Evolutionary conservation across 306 rosid species (phyloP), one percentile per base, ranked within the genome.

Genomic region (Sesbania bispinosa): DNA sequence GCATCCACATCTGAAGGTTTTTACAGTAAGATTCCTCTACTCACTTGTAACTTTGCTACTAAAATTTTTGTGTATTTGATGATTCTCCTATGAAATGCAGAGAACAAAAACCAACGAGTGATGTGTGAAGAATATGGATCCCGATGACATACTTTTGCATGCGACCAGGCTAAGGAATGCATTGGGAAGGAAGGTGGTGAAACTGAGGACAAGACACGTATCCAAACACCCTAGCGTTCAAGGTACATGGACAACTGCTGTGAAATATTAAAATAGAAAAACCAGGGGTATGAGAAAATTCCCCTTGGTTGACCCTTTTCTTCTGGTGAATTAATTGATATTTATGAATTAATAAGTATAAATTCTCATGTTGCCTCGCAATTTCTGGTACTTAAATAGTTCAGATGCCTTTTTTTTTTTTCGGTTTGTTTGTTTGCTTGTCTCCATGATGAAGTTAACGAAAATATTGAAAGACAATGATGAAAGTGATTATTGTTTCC

Each of bases 171-270:
- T 93, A 63, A 87, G 98, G 85, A 90, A 94, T 69, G 77, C 94
- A 19, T 39, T 94, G 71, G 98, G 98, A 63, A 83, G 98, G 80
- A 94, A 94, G 85, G 98, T 94, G 18, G 57, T 94, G 69, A 94
- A 94, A 77, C 80, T 90, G 85, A 90, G 69, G 86, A 90, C 98
- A 35, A 81, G 98, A 55, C 98, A 89, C 64, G 84, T 90, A 33
- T 83, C 94, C 54, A 87, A 87, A 74, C 90, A 83, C 55, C 97
- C 97, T 6, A 93, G 96, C 16, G 97, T 88, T 74, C 98, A 90
- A 83, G 97, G 98, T 60, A 93, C 97, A 68, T 93, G 96, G 98
- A 87, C 91, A 39, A 93, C 97, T n/a, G 86, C 73, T 26, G 62
- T 82, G 69, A 77, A 80, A 69, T 88, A 79, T 73, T 90, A 81